Evolutionary conservation across 345 rosid species (phyloP), one percentile per base, ranked within the genome.

Genomic region (Microcos paniculata): DNA sequence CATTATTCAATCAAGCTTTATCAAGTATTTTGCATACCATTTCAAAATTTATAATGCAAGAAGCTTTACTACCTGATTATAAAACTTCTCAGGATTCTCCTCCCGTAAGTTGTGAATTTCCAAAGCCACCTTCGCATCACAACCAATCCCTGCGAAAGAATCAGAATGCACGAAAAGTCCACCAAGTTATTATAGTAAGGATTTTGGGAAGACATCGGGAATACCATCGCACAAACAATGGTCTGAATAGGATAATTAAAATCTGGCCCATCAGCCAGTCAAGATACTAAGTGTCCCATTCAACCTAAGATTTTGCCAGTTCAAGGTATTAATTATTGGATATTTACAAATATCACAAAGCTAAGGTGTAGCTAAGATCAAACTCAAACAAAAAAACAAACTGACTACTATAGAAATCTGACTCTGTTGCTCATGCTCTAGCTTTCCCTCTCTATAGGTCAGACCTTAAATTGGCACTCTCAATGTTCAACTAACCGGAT

Each of bases 111-210:
- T 87, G 85, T 92, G 97, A 78, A 92, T 92, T 74, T 94, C 97
- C 78, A 90, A 81, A 66, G 97, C 97, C 33, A 94, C 94, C 90
- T 90, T 92, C 7, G 98, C 98, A 84, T 94, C 98, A 83, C 94
- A 94, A 8, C 97, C 98, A 70, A 90, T 79, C 68, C 97, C 98
- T 92, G 84, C 35, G 62, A 80, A 49, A 53, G 14, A 65, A 64
- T 52, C 43, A 63, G 46, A 73, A 48, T 16, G 24, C 62, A 66
- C 11, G 26, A 51, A 48, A 70, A 70, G 28, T 33, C 19, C 16
- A 58, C 58, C 19, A 21, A 14, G 65, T 19, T 26, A 59, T 59
- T 24, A 63, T 33, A 11, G 28, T 46, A 45, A 45, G 57, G n/a
- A 21, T 59, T 28, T 52, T 18, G 43, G 43, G 18, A 48, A 69